phyloP scores from a whole-genome alignment of 768 basidiomycete genomes.

The Amanita phalloides region DNA sequence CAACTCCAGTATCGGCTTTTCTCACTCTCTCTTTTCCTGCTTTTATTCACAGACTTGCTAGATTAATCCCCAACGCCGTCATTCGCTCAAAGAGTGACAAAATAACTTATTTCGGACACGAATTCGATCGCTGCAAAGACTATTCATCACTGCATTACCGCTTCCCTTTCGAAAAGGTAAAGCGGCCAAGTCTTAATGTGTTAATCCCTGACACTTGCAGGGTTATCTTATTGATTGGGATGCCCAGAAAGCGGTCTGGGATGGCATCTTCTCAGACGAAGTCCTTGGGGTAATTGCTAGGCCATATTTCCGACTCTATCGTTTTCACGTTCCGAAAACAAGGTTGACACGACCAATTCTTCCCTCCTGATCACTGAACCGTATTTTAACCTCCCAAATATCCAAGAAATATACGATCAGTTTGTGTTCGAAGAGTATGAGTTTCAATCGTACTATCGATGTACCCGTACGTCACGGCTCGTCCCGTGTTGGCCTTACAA shows the following conservation, averaged over 20 bases:
- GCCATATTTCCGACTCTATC: background rate
- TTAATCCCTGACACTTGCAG: slow-evolving; percentile 30
- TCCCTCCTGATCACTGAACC: slow-evolving; percentile 88
- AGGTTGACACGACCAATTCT: slow-evolving; percentile 67
- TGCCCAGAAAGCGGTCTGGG: slow-evolving; percentile 90
- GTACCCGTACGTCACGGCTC: slow-evolving; percentile 53
- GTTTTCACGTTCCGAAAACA: background rate
- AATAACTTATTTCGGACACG: slow-evolving; percentile 76
- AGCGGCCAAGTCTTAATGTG: background rate
- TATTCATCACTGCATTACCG: slow-evolving; percentile 76
- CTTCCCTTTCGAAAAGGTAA: slow-evolving; percentile 81
- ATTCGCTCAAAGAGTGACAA: slow-evolving; percentile 80
- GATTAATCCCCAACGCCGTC: slow-evolving; percentile 73
- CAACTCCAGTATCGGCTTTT: slow-evolving; percentile 8
- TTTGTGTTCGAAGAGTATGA: slow-evolving; percentile 97
- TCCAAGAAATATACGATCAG: slow-evolving; percentile 90
- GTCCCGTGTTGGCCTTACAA: slow-evolving; percentile 1
- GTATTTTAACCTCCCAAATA: slow-evolving; percentile 86
- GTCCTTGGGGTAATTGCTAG: slow-evolving; percentile 46
- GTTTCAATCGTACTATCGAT: slow-evolving; percentile 72
- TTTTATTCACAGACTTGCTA: slow-evolving; percentile 16
- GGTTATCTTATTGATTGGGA: slow-evolving; percentile 95
- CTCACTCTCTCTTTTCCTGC: slow-evolving; percentile 3
- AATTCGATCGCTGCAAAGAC: slow-evolving; percentile 67
- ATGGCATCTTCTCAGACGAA: slow-evolving; percentile 71